A percentile compares a stretch with the other conserved stretches of the same genome.
These are phyloP conservation scores for Climacium dendroides DNA, from an alignment of 225 moss, liverwort and hornwort genomes.

Conservation along the genomic window DNA sequence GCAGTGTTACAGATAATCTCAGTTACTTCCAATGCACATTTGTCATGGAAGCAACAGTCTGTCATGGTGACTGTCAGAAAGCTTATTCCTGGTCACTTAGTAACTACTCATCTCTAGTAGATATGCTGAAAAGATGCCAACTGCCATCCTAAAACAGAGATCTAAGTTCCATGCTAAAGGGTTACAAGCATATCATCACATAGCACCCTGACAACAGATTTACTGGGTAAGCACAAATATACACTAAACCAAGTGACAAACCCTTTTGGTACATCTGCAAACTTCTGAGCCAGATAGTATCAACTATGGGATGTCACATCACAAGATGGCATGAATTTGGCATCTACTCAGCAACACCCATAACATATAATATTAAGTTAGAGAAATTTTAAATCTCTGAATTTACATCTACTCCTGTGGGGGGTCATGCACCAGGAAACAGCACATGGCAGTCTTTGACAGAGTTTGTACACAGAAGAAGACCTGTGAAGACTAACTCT, in stretches of 20 bases:
- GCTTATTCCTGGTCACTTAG: neutral
- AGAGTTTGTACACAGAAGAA: neutral
- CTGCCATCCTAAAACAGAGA: neutral
- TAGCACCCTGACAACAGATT: neutral
- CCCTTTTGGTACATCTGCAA: neutral
- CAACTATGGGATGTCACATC: neutral
- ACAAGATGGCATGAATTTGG: neutral
- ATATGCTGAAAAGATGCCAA: neutral
- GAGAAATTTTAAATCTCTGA: neutral
- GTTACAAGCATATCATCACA: neutral
- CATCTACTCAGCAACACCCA: conserved; percentile 3
- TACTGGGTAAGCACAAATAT: neutral
- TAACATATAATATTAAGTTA: neutral
- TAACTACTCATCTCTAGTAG: neutral
- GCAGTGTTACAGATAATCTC: neutral
- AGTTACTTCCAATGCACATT: neutral
- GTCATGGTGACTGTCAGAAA: neutral
- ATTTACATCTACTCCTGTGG: neutral
- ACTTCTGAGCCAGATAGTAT: neutral
- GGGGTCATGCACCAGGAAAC: neutral
- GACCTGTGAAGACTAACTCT: neutral
- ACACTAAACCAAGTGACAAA: neutral
- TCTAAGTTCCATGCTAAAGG: neutral
- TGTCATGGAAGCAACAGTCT: neutral
- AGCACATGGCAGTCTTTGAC: neutral